Evolutionary conservation across 208 protist species (phyloP).

Genomic region (Crithidia brevicula): DNA sequence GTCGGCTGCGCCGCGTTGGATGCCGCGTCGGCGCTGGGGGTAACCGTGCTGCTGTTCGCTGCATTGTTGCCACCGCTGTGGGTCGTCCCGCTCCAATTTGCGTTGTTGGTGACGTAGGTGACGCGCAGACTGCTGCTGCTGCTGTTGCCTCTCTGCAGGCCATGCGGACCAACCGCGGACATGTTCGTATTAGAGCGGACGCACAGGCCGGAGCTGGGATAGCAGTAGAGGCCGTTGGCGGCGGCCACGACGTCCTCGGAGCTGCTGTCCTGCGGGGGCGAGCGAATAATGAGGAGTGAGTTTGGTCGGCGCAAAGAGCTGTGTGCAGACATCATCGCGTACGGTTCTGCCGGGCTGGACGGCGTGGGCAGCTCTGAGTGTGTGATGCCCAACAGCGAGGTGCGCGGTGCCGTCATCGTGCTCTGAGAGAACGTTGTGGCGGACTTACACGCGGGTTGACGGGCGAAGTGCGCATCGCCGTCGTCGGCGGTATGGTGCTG

Average conservation of each 20-base stretch:
- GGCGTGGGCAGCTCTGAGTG: slow-evolving; percentile 31
- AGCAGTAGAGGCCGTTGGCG: slow-evolving; percentile 1
- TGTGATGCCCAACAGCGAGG: slow-evolving; percentile 21
- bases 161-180: not conserved
- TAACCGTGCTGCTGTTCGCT: not conserved
- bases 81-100: not conserved
- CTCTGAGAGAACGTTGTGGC: slow-evolving; percentile 11
- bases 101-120: slow-evolving; percentile 26
- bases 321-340: not conserved
- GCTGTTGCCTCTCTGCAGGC: slow-evolving; percentile 2
- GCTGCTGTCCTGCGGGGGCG: slow-evolving; percentile 19
- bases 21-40: slow-evolving; percentile 1
- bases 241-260: not conserved
- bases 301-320: slow-evolving; percentile 15
- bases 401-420: slow-evolving; percentile 21
- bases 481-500: slow-evolving; percentile 4
- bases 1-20: not conserved
- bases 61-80: not conserved
- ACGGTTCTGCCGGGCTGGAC: slow-evolving; percentile 12
- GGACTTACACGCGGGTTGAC: slow-evolving; percentile 15
- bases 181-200: not conserved
- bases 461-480: not conserved
- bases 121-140: slow-evolving; percentile 20
- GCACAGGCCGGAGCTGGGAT: slow-evolving; percentile 14
- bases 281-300: slow-evolving; percentile 23